Base-by-base conservation (phyloP, 129 eudicot species). In the Helianthus annuus region DNA sequence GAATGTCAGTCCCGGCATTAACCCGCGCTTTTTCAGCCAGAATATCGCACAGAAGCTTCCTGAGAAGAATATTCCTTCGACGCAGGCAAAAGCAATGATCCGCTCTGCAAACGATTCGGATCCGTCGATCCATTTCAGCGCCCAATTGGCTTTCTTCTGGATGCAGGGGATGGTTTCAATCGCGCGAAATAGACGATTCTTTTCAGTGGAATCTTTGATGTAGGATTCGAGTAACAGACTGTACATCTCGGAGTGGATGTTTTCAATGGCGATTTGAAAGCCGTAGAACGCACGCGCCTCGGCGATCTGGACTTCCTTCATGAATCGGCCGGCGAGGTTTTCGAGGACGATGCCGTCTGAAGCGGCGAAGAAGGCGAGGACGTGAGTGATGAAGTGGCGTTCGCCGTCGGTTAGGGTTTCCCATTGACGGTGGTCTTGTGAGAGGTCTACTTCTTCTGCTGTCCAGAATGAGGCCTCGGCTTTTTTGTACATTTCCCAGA, bases 391-490 rank as follows among this genome's bases (percentile, higher is more conserved):
- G 80, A 88, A 88, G 70, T 88, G 91, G 7, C 64, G 29, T 71
- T 88, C 96, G 64, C 62, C 96, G 68, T 75, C 1, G 45, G 87
- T 77, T 3, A 88, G 71, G 10, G 48, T 6, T 5, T 86, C 84
- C 91, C 91, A 89, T 73, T 89, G 87, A 52, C 77, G 83, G 4
- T 24, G 69, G 51, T 88, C 96, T 36, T 76, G 76, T 0, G 96
- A 83, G 4, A 88, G 64, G 48, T 88, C 95, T 29, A 88, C 95
- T 12, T 88, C 95, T 56, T 89, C 96, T 15, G 91, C 96, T 0
- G 96, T 89, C 96, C 96, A 89, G 72, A 89, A 89, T 0, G 91
- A 86, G 51, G 96, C 96, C 40, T 83, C 85, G 39, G 96, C 96
- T 57, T 89, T 86, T 74, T 89, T 88, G 82, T 88, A 88, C 91